Evolutionary conservation across 345 rosid species (phyloP).

Genomic region (Eucalyptus regnans): DNA sequence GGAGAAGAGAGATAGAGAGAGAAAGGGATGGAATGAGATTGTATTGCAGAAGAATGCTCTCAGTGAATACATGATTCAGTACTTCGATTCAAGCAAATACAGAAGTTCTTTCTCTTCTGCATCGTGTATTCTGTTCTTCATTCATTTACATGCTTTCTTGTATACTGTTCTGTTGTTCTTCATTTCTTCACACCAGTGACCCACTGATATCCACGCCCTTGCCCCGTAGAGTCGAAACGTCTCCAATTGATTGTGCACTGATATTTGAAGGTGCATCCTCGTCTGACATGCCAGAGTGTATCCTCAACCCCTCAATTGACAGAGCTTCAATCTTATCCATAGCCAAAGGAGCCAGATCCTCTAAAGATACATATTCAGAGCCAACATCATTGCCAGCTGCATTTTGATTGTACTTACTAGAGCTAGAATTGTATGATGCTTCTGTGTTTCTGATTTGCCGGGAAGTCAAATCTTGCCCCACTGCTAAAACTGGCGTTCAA

Average conservation of each 20-base stretch:
- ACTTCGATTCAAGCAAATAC: too few species aligned
- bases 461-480: constrained; percentile 16
- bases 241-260: constrained; percentile 54
- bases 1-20: too few species aligned
- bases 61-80: too few species aligned
- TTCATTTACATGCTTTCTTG: too few species aligned
- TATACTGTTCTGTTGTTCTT: too few species aligned
- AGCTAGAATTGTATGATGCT: constrained; percentile 19
- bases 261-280: constrained; percentile 71
- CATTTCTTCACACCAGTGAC: too few species aligned
- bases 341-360: constrained; percentile 96
- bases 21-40: too few species aligned
- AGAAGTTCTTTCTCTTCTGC: too few species aligned
- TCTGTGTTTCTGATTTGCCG: constrained; percentile 19
- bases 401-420: constrained; percentile 20
- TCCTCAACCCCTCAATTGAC: constrained; percentile 87
- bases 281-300: constrained; percentile 81
- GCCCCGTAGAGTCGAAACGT: constrained; percentile 65
- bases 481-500: constrained; percentile 21
- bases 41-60: too few species aligned
- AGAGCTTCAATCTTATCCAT: constrained; percentile 97
- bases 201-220: constrained; percentile 38
- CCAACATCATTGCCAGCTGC: constrained; percentile 20
- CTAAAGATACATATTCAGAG: constrained; percentile 78
- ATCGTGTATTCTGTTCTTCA: too few species aligned